These are phyloP conservation scores for Sphagnum tenellum DNA, from an alignment of 225 moss, liverwort and hornwort genomes.

Conservation along the genomic window DNA sequence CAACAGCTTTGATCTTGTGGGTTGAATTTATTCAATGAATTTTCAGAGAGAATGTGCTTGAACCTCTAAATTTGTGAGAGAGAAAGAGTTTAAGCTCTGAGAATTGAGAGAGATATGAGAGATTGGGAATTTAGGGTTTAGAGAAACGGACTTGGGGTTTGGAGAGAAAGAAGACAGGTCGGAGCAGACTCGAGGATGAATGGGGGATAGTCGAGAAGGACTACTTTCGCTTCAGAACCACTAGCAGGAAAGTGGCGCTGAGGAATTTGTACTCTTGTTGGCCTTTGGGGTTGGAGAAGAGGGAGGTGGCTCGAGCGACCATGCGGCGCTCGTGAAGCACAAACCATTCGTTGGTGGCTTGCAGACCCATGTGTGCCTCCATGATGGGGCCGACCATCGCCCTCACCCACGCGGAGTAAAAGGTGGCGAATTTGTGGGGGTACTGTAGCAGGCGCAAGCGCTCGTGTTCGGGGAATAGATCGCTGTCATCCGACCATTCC, in stretches of 20 bases:
- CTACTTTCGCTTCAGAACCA: too few relatives aligned
- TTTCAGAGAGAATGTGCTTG: too few relatives aligned
- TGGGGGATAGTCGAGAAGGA: neutral
- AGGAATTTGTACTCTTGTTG: slow-evolving; percentile 16
- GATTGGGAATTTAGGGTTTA: too few relatives aligned
- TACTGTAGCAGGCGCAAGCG: slow-evolving; percentile 37
- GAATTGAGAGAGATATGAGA: too few relatives aligned
- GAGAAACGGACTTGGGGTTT: too few relatives aligned
- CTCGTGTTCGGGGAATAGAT: slow-evolving; percentile 33
- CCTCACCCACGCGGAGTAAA: slow-evolving; percentile 60
- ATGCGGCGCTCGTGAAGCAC: slow-evolving; percentile 30
- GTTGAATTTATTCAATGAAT: too few relatives aligned
- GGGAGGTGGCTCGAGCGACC: slow-evolving; percentile 22
- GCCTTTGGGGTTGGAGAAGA: slow-evolving; percentile 8
- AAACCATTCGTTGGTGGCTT: slow-evolving; percentile 43
- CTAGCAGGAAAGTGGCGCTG: too few relatives aligned
- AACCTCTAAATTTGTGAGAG: too few relatives aligned
- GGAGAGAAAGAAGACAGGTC: too few relatives aligned
- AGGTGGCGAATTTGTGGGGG: slow-evolving; percentile 7
- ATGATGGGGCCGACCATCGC: slow-evolving; percentile 58
- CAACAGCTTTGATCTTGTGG: too few relatives aligned
- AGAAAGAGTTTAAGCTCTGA: too few relatives aligned
- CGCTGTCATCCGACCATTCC: slow-evolving; percentile 11
- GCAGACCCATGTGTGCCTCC: slow-evolving; percentile 52
- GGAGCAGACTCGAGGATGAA: too few relatives aligned